Evolutionary conservation across 345 rosid species (phyloP).

Genomic region (Sisymbrium altissimum): DNA sequence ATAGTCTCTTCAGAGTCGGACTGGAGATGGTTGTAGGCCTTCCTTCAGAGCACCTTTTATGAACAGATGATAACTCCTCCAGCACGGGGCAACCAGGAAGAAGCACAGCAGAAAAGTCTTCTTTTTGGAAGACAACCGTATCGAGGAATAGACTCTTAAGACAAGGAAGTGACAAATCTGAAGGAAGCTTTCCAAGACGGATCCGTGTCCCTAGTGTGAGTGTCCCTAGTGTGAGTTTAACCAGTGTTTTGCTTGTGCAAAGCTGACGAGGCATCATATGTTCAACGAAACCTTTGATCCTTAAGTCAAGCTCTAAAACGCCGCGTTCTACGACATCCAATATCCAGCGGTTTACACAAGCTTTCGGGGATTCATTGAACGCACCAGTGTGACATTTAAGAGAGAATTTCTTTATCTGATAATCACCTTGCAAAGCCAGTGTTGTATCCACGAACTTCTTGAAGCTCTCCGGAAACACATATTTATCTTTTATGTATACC

Average conservation of each 20-base stretch:
- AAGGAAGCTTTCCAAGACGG: not conserved
- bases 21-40: not conserved
- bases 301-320: not conserved
- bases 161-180: not conserved
- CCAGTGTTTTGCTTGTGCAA: not conserved
- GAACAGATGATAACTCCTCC: not conserved
- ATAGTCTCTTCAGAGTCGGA: not conserved
- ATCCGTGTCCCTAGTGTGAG: not conserved
- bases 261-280: too few species aligned
- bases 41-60: not conserved
- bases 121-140: not conserved
- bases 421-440: not conserved
- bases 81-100: conserved; percentile 10
- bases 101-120: not conserved
- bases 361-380: not conserved
- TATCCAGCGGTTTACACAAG: not conserved
- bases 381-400: not conserved
- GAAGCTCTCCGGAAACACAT: not conserved
- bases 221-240: not conserved
- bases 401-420: not conserved
- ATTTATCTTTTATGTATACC: too few species aligned
- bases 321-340: not conserved
- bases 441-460: not conserved
- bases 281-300: not conserved
- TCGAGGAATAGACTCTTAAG: conserved; percentile 1